Conservation (phyloP, 83 land plant genomes). For the Diphasiastrum complanatum region DNA sequence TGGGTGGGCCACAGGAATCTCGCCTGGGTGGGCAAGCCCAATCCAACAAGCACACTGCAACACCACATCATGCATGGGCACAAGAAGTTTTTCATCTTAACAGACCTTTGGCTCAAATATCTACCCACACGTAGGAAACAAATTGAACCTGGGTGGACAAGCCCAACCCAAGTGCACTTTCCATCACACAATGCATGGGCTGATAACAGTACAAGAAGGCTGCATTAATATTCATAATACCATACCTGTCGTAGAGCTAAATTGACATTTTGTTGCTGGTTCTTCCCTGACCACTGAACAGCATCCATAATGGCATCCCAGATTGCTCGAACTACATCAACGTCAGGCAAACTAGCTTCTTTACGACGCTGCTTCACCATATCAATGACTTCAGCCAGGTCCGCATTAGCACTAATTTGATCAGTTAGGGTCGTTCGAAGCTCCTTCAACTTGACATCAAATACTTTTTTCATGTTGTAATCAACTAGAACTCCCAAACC, state of each 20-base stretch:
- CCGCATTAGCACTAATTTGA: constrained; percentile 69
- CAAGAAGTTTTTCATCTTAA: too few species aligned
- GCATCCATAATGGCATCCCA: constrained; percentile 99
- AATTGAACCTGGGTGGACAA: too few species aligned
- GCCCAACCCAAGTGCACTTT: too few species aligned
- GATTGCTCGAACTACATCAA: constrained; percentile 81
- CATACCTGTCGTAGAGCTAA: constrained; percentile 77
- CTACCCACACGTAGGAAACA: too few species aligned
- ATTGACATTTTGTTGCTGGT: constrained; percentile 97
- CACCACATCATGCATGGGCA: too few species aligned
- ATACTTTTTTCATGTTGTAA: constrained; percentile 82
- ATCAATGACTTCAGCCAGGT: constrained; percentile 78
- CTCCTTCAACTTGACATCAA: constrained; percentile 90
- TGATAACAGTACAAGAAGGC: not conserved
- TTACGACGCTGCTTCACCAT: constrained; percentile 68
- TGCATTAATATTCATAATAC: not conserved
- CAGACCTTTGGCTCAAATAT: too few species aligned
- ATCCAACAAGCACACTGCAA: too few species aligned
- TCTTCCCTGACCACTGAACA: constrained; percentile 98
- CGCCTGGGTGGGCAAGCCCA: too few species aligned
- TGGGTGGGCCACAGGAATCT: too few species aligned
- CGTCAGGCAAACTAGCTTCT: constrained; percentile 78
- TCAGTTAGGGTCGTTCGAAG: constrained; percentile 70
- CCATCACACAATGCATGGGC: too few species aligned
- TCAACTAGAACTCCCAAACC: constrained; percentile 78